A percentile compares a stretch with the other conserved stretches of the same genome.
Conservation (phyloP, 768 basidiomycete species). For the Thelephora ganbajun region DNA sequence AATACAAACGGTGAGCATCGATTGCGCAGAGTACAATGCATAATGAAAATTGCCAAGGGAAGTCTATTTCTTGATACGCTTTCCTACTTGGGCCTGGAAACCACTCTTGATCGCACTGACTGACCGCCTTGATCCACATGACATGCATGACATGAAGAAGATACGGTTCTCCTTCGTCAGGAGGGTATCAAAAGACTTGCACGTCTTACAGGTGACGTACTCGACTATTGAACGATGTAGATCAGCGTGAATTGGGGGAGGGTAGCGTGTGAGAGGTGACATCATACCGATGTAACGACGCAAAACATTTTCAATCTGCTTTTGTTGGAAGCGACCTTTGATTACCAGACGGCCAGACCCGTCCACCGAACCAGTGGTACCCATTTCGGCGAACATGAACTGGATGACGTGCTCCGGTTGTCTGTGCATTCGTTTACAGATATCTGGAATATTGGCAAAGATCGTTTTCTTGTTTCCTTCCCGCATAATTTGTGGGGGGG, state of each 20-base stretch:
- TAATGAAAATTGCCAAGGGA: background rate
- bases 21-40: background rate
- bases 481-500: constrained; percentile 84
- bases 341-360: constrained; percentile 87
- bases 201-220: constrained; percentile 98
- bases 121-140: constrained; percentile 79
- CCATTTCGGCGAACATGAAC: constrained; percentile 96
- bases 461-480: constrained; percentile 98
- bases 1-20: background rate
- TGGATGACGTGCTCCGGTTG: constrained; percentile 96
- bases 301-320: constrained; percentile 94
- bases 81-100: constrained; percentile 92
- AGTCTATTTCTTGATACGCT: constrained; percentile 69
- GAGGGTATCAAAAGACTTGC: constrained; percentile 96
- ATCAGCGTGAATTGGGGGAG: background rate
- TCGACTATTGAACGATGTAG: constrained; percentile 47
- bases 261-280: background rate
- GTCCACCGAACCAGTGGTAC: constrained; percentile 92
- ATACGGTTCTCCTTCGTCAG: constrained; percentile 97
- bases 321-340: constrained; percentile 96
- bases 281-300: constrained; percentile 87
- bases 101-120: constrained; percentile 97
- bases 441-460: constrained; percentile 93
- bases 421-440: constrained; percentile 97
- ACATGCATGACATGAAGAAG: constrained; percentile 93